Evolutionary conservation across 345 rosid genomes (phyloP).

Genomic region (Eucalyptus cloeziana): DNA sequence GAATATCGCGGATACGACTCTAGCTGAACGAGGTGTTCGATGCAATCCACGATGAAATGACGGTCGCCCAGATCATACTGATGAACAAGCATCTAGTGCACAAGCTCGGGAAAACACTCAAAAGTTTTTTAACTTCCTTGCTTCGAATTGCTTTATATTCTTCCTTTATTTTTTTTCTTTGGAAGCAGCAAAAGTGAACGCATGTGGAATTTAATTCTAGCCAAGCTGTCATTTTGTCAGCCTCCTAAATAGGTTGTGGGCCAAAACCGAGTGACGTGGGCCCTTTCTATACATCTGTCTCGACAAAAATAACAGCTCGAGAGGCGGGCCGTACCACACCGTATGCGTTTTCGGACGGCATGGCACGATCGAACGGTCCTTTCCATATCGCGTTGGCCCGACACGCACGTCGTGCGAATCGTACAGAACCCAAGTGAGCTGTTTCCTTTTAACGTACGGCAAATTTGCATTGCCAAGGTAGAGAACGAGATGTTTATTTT

Average conservation of each 20-base stretch:
- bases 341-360: not conserved
- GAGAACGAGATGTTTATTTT: not conserved
- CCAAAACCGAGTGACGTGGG: not conserved
- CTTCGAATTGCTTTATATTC: not conserved
- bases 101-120: not conserved
- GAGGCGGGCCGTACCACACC: not conserved
- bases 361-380: not conserved
- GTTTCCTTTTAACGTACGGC: not conserved
- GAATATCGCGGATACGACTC: not conserved
- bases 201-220: not conserved
- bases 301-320: not conserved
- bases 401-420: not conserved
- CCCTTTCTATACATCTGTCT: not conserved
- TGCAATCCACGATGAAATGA: not conserved
- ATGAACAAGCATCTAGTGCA: not conserved
- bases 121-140: not conserved
- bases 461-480: not conserved
- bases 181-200: not conserved
- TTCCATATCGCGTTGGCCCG: not conserved
- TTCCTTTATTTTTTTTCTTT: not conserved
- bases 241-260: not conserved
- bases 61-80: fast-evolving
- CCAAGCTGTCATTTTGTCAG: not conserved
- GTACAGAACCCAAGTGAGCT: not conserved
- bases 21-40: not conserved